Evolutionary conservation across 768 basidiomycete genomes (phyloP).

Genomic region (Paxillus rubicundulus): DNA sequence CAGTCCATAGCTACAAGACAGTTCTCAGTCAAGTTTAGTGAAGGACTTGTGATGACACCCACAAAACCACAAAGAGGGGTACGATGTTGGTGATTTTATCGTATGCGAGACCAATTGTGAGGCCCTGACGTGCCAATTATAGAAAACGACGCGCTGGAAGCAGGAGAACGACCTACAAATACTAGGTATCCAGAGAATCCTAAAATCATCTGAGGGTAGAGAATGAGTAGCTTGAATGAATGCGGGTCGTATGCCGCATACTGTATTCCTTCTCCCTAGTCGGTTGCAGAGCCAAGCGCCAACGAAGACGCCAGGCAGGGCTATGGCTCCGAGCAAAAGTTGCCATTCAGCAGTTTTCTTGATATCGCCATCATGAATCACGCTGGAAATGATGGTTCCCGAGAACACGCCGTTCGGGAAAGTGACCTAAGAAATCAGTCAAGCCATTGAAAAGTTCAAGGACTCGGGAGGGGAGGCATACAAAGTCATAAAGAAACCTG

Average conservation of each 20-base stretch:
- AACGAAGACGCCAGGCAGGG: constrained; percentile 60
- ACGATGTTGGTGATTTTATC: constrained; percentile 59
- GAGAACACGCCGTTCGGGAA: constrained; percentile 75
- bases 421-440: constrained; percentile 44
- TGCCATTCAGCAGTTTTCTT: constrained; percentile 68
- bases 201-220: constrained; percentile 51
- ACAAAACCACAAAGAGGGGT: constrained; percentile 69
- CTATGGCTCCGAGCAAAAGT: constrained; percentile 58
- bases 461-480: constrained; percentile 15
- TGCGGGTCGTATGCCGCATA: constrained; percentile 23
- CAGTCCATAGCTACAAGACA: constrained; percentile 52
- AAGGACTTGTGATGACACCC: constrained; percentile 18
- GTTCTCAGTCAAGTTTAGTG: constrained; percentile 1
- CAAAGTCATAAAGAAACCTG: constrained; percentile 74
- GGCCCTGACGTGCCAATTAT: constrained; percentile 28
- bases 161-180: constrained; percentile 40
- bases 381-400: constrained; percentile 63
- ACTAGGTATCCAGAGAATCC: constrained; percentile 68
- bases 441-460: background rate
- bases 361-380: constrained; percentile 54
- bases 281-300: constrained; percentile 50
- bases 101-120: constrained; percentile 59
- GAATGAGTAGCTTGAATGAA: constrained; percentile 3
- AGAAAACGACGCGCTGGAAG: background rate
- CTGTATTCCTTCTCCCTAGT: constrained; percentile 57